Base-by-base conservation (phyloP, 2,329 filamentous ascomycete genomes). In the Pseudogymnoascus sp. region DNA sequence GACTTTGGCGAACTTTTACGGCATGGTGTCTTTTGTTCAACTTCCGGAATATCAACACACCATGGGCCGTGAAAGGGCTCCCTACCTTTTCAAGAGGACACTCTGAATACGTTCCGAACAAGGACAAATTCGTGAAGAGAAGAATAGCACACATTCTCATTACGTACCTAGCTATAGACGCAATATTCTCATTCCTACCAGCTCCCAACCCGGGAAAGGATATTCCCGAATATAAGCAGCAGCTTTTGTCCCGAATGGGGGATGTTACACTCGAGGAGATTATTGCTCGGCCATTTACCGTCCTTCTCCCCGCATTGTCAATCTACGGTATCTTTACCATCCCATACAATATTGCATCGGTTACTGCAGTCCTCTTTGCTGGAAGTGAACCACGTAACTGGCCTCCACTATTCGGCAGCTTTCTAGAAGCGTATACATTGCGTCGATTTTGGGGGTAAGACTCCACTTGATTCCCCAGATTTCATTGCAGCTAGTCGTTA, bases 401-500 rank as follows among this genome's bases (percentile, higher is more conserved):
- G 50, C 50, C 50, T 33, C 50, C 50, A 33, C 28, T 57, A 21
- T 57, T 57, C 8, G 50, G 50, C 6, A 35, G 28, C 28, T 19
- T 57, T 57, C 28, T 7, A 19, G 50, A 57, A 7, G n/a, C 50
- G 11, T 33, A 57, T 57, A 57, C 50, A 15, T 21, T 57, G 11
- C 50, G 50, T 33, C 50, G 28, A 13, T 57, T 57, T 57, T 57
- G 50, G 50, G 50, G 50, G 50, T 57, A 57, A 31, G 28, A 28
- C 2, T 57, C 2, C 26, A 33, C 10, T n/a, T 15, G 9, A 57
- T 33, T 19, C n/a, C 50, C 15, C 11, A 57, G 17, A 57, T 31
- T 19, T 13, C 10, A 21, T n/a, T 57, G n/a, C 1, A 9, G 26
- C 10, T 15, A 13, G 50, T 13, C 4, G 26, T 57, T 57, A 57